Percentiles rank a stretch among this genome's conserved stretches.
Conservation (phyloP, 2,329 filamentous ascomycete species). For the Gaeumannomyces tritici region DNA sequence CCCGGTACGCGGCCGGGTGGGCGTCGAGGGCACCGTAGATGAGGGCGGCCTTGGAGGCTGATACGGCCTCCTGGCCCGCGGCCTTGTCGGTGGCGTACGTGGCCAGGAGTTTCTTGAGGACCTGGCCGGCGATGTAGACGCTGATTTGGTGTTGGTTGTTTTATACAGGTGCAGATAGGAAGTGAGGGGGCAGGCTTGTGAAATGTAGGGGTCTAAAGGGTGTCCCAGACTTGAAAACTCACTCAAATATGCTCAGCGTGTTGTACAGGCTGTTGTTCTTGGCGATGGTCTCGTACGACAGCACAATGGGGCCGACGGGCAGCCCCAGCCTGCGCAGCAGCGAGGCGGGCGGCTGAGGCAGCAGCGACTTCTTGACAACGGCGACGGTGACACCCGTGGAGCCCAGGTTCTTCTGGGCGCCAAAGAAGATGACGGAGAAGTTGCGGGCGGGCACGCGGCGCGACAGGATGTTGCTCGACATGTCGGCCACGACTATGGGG, state of each 20-base stretch:
- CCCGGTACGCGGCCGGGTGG: constrained; percentile 59
- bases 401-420: constrained; percentile 91
- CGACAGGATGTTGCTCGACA: constrained; percentile 90
- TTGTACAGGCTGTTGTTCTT: constrained; percentile 97
- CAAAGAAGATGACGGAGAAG: constrained; percentile 80
- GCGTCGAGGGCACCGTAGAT: constrained; percentile 74
- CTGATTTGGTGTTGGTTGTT: constrained; percentile 25
- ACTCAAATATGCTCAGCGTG: constrained; percentile 82
- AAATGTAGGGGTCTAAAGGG: too few species aligned
- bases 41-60: constrained; percentile 63
- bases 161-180: too few species aligned
- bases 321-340: constrained; percentile 66
- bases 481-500: constrained; percentile 79
- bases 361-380: constrained; percentile 71
- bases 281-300: constrained; percentile 75
- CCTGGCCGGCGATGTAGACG: constrained; percentile 82
- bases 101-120: constrained; percentile 65
- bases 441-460: constrained; percentile 67
- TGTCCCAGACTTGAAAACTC: too few species aligned
- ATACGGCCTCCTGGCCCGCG: constrained; percentile 63
- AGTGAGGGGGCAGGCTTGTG: too few species aligned
- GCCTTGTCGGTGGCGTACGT: constrained; percentile 58
- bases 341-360: constrained; percentile 61
- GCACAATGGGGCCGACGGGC: constrained; percentile 68
- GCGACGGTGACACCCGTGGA: constrained; percentile 78